These are phyloP conservation scores for Cajanus cajan DNA, from an alignment of 306 rosid species.

Conservation along the genomic window DNA sequence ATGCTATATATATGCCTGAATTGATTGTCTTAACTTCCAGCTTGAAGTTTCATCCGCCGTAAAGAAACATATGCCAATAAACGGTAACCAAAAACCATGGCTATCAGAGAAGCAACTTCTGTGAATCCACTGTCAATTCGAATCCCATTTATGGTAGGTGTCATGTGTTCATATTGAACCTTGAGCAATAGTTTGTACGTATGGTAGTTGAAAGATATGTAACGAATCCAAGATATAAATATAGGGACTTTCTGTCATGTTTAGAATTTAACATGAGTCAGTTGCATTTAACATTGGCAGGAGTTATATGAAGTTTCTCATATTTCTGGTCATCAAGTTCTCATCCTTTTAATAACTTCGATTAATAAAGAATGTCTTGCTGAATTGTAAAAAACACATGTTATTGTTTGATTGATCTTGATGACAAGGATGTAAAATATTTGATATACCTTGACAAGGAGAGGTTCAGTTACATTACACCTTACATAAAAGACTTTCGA, in stretches of 20 bases:
- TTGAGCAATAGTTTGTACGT: slow-evolving; percentile 84
- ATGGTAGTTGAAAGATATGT: slow-evolving; percentile 91
- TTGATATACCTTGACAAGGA: not conserved
- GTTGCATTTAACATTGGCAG: not conserved
- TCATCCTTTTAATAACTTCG: not conserved
- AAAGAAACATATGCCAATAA: slow-evolving; percentile 84
- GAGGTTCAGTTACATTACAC: not conserved
- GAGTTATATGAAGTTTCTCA: not conserved
- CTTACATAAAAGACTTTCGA: too few relatives aligned
- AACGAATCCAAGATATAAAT: slow-evolving; percentile 89
- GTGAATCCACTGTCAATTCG: slow-evolving; percentile 53
- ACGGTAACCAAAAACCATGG: slow-evolving; percentile 94
- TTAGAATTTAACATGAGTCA: slow-evolving; percentile 14
- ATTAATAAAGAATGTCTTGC: not conserved
- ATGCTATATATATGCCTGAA: too few relatives aligned
- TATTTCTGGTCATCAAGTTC: not conserved
- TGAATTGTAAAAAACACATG: not conserved
- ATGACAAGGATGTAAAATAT: not conserved
- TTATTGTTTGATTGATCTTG: not conserved
- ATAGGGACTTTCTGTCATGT: slow-evolving; percentile 73
- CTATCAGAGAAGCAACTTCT: slow-evolving; percentile 69
- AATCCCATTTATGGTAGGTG: slow-evolving; percentile 56
- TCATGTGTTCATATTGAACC: slow-evolving; percentile 69
- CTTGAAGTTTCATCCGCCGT: slow-evolving; percentile 63
- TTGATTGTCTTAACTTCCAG: slow-evolving; percentile 31